These are phyloP conservation scores for Lasiodiplodia citricola DNA, from an alignment of 2,329 filamentous ascomycete genomes.

Conservation along the genomic window DNA sequence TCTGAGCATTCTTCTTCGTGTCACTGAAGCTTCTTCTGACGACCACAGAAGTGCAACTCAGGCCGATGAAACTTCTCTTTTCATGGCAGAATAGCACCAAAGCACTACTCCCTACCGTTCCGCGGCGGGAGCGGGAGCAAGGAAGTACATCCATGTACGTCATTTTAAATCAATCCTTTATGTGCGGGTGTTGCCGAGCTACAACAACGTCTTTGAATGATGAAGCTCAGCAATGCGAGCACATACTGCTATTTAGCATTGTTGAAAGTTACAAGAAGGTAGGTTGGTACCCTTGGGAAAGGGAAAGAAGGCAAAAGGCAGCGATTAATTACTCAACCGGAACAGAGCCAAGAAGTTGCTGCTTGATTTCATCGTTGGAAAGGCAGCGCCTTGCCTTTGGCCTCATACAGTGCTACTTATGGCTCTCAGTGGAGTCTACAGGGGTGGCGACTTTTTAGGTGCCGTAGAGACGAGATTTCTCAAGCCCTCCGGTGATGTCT, in stretches of 20 bases:
- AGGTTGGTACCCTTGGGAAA: background rate
- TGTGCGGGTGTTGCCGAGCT: background rate
- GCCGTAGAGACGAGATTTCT: background rate
- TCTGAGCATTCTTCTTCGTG: background rate
- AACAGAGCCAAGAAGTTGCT: too few species aligned
- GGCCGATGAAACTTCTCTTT: too few species aligned
- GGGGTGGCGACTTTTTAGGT: background rate
- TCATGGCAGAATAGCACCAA: too few species aligned
- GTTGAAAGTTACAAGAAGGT: background rate
- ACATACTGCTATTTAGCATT: background rate
- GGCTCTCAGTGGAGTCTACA: background rate
- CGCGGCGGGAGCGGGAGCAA: too few species aligned
- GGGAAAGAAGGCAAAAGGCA: background rate
- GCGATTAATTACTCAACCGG: too few species aligned
- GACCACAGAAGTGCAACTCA: too few species aligned
- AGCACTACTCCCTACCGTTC: too few species aligned
- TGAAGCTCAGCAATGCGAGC: background rate
- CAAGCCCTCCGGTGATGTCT: background rate
- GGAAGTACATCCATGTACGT: background rate
- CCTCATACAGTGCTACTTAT: background rate
- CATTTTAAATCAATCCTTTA: background rate
- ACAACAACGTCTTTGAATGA: background rate
- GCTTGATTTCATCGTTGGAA: fast-evolving
- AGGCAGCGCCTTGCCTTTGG: too few species aligned
- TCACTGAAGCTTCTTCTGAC: background rate